These are phyloP conservation scores for Xylariaceae sp. DNA, from an alignment of 2,329 filamentous ascomycete species.

Conservation along the genomic window DNA sequence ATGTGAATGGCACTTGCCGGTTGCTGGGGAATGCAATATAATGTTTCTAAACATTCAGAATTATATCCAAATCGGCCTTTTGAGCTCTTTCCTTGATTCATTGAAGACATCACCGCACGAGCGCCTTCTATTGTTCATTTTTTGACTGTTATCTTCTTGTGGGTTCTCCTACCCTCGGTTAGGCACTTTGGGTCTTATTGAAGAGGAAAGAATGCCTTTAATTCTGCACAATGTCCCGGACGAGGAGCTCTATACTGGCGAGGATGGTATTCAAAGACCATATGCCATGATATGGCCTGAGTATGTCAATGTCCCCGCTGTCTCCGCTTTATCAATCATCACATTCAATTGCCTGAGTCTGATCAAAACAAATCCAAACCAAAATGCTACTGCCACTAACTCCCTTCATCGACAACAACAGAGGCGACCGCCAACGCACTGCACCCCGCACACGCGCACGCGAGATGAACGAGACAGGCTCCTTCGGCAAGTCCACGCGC, in stretches of 20 bases:
- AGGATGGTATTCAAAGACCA: slow-evolving; percentile 61
- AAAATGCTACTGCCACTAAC: background rate
- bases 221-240: slow-evolving; percentile 67
- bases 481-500: slow-evolving; percentile 64
- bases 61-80: background rate
- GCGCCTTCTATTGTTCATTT: background rate
- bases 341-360: no score
- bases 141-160: background rate
- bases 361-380: no score
- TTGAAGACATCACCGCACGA: background rate
- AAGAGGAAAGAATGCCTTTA: slow-evolving; percentile 49
- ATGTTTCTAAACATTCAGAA: background rate
- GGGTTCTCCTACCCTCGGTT: background rate
- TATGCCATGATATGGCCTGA: slow-evolving; percentile 64
- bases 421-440: slow-evolving; percentile 50
- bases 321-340: no score
- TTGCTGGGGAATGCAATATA: background rate
- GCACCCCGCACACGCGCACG: slow-evolving; percentile 46
- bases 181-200: background rate
- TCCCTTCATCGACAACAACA: slow-evolving; percentile 22
- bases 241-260: slow-evolving; percentile 62
- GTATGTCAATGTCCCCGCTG: slow-evolving; percentile 37
- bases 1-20: background rate
- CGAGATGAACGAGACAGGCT: slow-evolving; percentile 56
- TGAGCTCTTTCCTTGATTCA: background rate